Evolutionary conservation across 2,329 filamentous ascomycete genomes (phyloP).

Genomic region (Exophiala oligosperma): DNA sequence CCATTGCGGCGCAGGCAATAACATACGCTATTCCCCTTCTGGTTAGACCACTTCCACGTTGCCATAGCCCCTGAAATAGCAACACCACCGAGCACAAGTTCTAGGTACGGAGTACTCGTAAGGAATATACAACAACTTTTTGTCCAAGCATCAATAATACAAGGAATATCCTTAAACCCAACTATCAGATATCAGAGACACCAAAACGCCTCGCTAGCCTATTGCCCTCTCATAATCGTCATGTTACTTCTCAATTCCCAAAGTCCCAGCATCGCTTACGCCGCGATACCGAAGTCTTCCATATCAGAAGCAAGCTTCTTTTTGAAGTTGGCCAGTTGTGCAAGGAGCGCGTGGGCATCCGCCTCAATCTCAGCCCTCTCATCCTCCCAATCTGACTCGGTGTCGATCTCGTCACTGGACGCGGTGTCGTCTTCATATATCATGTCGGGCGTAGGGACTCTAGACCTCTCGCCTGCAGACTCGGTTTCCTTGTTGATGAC

Average conservation of each 20-base stretch:
- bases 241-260: not conserved
- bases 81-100: not conserved
- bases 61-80: not conserved
- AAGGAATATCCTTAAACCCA: not conserved
- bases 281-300: conserved; percentile 26
- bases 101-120: not conserved
- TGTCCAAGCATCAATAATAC: too few species aligned
- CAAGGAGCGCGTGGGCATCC: conserved; percentile 80
- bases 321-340: conserved; percentile 76
- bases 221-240: not conserved
- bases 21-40: not conserved
- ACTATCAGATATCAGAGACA: not conserved
- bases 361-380: conserved; percentile 69
- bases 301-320: conserved; percentile 81
- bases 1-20: not conserved
- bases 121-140: too few species aligned
- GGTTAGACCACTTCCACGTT: not conserved
- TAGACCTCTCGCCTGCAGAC: conserved; percentile 15
- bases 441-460: conserved; percentile 26
- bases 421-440: conserved; percentile 39
- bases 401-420: conserved; percentile 36
- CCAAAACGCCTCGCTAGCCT: conserved; percentile 15
- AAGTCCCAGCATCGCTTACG: conserved; percentile 4
- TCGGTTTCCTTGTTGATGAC: conserved; percentile 47
- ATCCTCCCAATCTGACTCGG: conserved; percentile 59